Percentiles rank a stretch among this genome's conserved stretches.
phyloP scores from a whole-genome alignment of 257 asterid genomes.

The Nyctanthes arbortristis region DNA sequence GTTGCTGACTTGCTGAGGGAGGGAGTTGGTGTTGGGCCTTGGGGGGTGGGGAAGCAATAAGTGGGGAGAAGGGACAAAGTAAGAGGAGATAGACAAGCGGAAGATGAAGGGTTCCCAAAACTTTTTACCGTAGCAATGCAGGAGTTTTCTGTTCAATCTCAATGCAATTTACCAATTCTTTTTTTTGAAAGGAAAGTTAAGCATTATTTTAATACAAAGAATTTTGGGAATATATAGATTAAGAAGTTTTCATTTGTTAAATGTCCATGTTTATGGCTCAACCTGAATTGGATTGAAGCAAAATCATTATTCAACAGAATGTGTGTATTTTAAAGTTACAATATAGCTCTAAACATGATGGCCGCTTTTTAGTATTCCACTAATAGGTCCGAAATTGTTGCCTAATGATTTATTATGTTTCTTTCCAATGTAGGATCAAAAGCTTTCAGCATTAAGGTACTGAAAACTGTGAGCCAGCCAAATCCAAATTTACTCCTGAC shows the following conservation, averaged over 20 bases:
- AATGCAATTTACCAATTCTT: not conserved
- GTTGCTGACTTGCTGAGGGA: not conserved
- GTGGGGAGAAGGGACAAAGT: not conserved
- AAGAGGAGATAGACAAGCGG: not conserved
- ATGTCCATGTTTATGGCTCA: not conserved
- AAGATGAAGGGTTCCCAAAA: not conserved
- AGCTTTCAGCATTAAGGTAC: conserved; percentile 43
- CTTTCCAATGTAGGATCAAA: conserved; percentile 42
- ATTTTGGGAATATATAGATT: not conserved
- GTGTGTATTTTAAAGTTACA: not conserved
- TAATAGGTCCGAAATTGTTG: not conserved
- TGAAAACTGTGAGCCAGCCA: conserved; percentile 31
- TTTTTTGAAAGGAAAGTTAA: too few relatives aligned
- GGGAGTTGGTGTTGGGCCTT: not conserved
- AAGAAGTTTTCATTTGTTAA: not conserved
- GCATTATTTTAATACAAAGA: not conserved
- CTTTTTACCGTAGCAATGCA: not conserved
- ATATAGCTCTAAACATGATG: not conserved
- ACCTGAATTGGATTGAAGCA: not conserved
- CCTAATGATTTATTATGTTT: not conserved
- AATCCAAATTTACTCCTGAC: conserved; percentile 31
- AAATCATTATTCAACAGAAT: not conserved
- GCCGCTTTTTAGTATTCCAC: not conserved
- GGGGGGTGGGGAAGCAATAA: not conserved
- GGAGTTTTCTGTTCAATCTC: not conserved